phyloP scores from a whole-genome alignment of 169 alveolate genomes.

The Theileria orientalis region DNA sequence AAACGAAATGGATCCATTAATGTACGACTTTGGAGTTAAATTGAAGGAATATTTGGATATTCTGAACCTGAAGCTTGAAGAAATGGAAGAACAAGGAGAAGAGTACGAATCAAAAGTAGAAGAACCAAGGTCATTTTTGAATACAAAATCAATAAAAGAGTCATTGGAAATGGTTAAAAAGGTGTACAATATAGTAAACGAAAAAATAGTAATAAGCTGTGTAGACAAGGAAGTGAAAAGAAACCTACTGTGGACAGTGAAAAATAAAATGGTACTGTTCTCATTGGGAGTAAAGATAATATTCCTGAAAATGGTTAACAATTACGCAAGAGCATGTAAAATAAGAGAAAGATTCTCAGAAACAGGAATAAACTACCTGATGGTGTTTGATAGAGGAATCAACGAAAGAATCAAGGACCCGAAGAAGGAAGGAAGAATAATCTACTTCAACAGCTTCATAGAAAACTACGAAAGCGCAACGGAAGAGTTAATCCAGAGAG shows the following conservation, averaged over 20 bases:
- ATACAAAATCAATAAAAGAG: neutral
- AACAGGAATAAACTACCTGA: neutral
- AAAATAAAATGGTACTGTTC: neutral
- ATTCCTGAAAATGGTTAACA: neutral
- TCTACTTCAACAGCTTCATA: neutral
- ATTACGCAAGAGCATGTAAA: neutral
- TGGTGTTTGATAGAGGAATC: conserved; percentile 8
- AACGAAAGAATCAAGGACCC: neutral
- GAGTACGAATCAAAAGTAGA: neutral
- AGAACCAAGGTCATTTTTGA: neutral
- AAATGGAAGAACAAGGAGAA: neutral
- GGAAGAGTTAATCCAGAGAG: conserved; percentile 8
- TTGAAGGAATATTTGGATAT: neutral
- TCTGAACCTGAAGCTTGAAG: neutral
- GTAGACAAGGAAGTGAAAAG: neutral
- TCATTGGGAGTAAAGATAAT: neutral
- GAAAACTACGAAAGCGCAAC: neutral
- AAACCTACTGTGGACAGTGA: neutral
- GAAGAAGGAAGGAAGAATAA: neutral
- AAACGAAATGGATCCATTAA: neutral
- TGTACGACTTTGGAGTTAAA: neutral
- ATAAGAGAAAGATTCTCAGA: neutral
- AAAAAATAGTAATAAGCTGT: neutral
- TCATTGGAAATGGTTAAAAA: neutral
- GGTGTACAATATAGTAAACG: neutral